phyloP scores from a whole-genome alignment of 805 yeast species.

The Pichia californica region DNA sequence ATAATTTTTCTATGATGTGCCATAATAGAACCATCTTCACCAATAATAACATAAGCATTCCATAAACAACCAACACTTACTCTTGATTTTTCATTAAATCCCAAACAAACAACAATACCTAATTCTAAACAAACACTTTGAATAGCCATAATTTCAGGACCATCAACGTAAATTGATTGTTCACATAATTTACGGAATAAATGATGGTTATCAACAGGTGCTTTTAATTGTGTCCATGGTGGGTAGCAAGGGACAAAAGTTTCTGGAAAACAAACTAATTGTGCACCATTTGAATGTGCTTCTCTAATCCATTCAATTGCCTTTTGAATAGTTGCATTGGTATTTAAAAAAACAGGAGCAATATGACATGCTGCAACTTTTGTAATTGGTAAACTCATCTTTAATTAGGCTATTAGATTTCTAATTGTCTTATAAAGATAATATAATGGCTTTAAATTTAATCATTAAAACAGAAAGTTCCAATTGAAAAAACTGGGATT shows the following conservation, averaged over 20 bases:
- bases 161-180: background rate
- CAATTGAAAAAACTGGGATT: too few relatives aligned
- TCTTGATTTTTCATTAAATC: background rate
- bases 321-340: background rate
- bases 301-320: background rate
- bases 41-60: background rate
- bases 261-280: background rate
- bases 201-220: background rate
- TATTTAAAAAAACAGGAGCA: background rate
- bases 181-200: background rate
- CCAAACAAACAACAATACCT: background rate
- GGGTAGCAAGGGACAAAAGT: background rate
- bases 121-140: background rate
- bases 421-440: too few relatives aligned
- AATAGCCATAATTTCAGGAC: background rate
- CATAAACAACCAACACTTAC: background rate
- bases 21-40: background rate
- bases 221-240: background rate
- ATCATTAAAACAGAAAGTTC: too few relatives aligned
- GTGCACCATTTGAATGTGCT: background rate
- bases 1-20: background rate
- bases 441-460: too few relatives aligned
- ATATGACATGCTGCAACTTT: background rate
- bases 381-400: background rate
- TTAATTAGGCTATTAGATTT: too few relatives aligned